These are phyloP conservation scores for Protomyces gravidus DNA, from an alignment of 1,139 yeast species.

Conservation along the genomic window DNA sequence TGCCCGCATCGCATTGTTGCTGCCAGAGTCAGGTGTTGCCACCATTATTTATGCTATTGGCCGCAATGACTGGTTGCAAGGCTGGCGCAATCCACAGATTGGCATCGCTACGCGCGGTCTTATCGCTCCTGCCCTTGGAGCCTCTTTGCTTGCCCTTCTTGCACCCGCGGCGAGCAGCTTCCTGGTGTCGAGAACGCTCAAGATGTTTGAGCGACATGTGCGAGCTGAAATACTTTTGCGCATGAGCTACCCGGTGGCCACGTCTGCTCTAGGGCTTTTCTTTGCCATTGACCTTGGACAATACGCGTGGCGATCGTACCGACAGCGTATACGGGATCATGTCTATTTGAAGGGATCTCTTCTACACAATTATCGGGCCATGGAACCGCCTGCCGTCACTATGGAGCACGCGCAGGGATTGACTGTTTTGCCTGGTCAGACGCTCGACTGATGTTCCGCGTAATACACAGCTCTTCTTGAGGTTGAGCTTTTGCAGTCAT, in stretches of 20 bases:
- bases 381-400: background rate
- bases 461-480: no score
- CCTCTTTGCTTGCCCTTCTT: slow-evolving; percentile 13
- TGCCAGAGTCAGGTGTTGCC: slow-evolving; percentile 2
- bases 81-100: slow-evolving; percentile 27
- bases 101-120: slow-evolving; percentile 12
- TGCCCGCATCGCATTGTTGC: slow-evolving; percentile 12
- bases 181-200: slow-evolving; percentile 12
- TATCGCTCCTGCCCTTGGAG: slow-evolving; percentile 15
- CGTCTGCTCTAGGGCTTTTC: background rate
- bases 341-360: slow-evolving; percentile 18
- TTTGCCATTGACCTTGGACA: background rate
- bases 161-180: slow-evolving; percentile 23
- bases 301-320: background rate
- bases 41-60: background rate
- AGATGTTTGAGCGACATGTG: slow-evolving; percentile 1
- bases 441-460: no score
- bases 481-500: no score
- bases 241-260: slow-evolving; percentile 18
- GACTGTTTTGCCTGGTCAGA: background rate
- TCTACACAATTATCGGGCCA: slow-evolving; percentile 19
- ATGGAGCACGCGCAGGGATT: background rate
- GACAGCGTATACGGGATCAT: slow-evolving; percentile 13
- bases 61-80: slow-evolving; percentile 16
- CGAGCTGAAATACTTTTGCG: slow-evolving; percentile 7